Evolutionary conservation across 2,329 filamentous ascomycete genomes (phyloP).

Genomic region (Cryphonectria naterciae): DNA sequence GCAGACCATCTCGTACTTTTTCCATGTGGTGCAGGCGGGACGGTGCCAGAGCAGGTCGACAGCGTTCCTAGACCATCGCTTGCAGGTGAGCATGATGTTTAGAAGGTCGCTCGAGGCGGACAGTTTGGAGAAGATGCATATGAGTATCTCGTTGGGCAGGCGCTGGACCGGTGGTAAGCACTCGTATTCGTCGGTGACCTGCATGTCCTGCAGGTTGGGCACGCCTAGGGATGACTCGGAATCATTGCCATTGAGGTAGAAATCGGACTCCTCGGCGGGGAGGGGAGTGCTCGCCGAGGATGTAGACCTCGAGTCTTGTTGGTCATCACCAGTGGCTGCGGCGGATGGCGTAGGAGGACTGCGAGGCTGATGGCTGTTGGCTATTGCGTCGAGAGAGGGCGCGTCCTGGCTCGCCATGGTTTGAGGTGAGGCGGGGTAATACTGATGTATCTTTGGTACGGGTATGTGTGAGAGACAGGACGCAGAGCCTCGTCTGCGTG

Average conservation of each 20-base stretch:
- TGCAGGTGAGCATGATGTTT: slow-evolving; percentile 91
- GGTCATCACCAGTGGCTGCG: slow-evolving; percentile 40
- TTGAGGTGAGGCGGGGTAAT: slow-evolving; percentile 17
- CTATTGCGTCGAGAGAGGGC: slow-evolving; percentile 37
- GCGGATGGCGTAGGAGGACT: slow-evolving; percentile 21
- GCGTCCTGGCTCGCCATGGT: slow-evolving; percentile 35
- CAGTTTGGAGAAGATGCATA: slow-evolving; percentile 87
- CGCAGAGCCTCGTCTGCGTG: not conserved
- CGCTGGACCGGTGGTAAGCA: slow-evolving; percentile 80
- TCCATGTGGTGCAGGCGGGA: slow-evolving; percentile 86
- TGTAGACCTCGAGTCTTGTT: slow-evolving; percentile 60
- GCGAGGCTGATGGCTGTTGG: slow-evolving; percentile 22
- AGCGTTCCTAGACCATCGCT: slow-evolving; percentile 88
- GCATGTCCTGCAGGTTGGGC: slow-evolving; percentile 76
- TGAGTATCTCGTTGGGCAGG: slow-evolving; percentile 92
- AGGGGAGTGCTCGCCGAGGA: slow-evolving; percentile 77
- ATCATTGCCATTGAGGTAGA: slow-evolving; percentile 86
- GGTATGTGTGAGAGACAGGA: not conserved
- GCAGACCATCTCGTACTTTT: slow-evolving; percentile 79
- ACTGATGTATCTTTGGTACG: not conserved
- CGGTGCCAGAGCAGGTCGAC: slow-evolving; percentile 95
- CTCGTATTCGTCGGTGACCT: slow-evolving; percentile 66
- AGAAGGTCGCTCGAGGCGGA: slow-evolving; percentile 75
- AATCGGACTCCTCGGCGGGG: slow-evolving; percentile 86
- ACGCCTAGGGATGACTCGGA: slow-evolving; percentile 89